A percentile compares a stretch with the other conserved stretches of the same genome.
Conservation (phyloP, 805 yeast genomes). For the Isabelozyma pseudorhagii region DNA sequence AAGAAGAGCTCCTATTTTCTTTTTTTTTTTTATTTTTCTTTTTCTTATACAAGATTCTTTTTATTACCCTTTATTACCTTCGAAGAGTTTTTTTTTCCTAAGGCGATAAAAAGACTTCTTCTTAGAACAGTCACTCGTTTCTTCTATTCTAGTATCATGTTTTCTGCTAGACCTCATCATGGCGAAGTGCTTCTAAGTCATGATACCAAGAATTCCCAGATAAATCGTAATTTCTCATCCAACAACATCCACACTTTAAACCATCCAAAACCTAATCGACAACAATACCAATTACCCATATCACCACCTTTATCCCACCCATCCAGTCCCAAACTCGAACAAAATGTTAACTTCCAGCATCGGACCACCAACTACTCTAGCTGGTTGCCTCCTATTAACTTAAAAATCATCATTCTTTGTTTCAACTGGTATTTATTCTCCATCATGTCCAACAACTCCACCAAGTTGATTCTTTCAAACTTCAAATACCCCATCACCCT, state of each 20-base stretch:
- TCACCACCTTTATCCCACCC: constrained; percentile 35
- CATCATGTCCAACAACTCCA: constrained; percentile 76
- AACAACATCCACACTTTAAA: constrained; percentile 1
- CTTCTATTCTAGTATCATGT: neutral
- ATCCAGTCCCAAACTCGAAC: constrained; percentile 28
- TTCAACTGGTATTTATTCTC: constrained; percentile 76
- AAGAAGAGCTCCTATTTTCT: too few relatives aligned
- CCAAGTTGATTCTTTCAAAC: constrained; percentile 68
- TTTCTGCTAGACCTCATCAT: neutral
- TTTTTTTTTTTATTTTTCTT: too few relatives aligned
- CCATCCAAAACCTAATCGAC: neutral
- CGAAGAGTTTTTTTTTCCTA: neutral
- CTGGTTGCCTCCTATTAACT: constrained; percentile 23
- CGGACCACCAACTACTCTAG: neutral
- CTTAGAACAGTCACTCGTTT: neutral
- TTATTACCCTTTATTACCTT: too few relatives aligned
- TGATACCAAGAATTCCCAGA: constrained; percentile 2
- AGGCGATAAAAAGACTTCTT: neutral
- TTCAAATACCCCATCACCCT: constrained; percentile 84
- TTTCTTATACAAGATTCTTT: too few relatives aligned
- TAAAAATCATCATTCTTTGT: constrained; percentile 46
- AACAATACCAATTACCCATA: constrained; percentile 18
- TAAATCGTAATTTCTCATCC: constrained; percentile 3
- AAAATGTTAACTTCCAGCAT: constrained; percentile 1
- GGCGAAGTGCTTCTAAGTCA: neutral